These are phyloP conservation scores for Tetradesmus lagerheimii DNA, from an alignment of 139 green algal genomes.

Conservation along the genomic window DNA sequence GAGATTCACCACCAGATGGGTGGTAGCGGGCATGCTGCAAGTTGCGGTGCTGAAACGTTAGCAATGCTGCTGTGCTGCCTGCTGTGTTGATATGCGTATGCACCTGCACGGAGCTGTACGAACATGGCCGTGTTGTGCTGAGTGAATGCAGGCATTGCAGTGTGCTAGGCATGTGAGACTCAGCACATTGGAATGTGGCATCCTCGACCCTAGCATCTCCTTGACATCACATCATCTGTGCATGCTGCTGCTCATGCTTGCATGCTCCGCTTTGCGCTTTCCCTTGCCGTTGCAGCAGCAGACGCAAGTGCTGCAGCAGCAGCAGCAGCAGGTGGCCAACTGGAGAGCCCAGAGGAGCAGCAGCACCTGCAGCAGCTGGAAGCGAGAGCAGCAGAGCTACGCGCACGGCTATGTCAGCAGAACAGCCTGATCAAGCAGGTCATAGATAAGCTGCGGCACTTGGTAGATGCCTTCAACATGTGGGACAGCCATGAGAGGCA, in stretches of 20 bases:
- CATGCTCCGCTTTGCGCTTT: too few species aligned
- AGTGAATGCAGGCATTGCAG: too few species aligned
- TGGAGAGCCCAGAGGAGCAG: neutral
- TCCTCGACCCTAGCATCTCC: too few species aligned
- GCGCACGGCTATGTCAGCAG: conserved; percentile 13
- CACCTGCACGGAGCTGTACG: too few species aligned
- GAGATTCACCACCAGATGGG: neutral
- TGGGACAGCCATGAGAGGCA: conserved; percentile 53
- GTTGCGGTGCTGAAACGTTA: too few species aligned
- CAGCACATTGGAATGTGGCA: too few species aligned
- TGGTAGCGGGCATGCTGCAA: neutral
- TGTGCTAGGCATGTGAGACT: too few species aligned
- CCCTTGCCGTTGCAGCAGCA: neutral
- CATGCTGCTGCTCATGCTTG: too few species aligned
- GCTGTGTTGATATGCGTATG: neutral
- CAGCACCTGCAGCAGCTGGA: conserved; percentile 32
- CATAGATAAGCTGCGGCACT: conserved; percentile 55
- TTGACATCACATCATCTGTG: too few species aligned
- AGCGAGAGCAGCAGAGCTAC: neutral
- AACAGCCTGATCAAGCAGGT: conserved; percentile 54
- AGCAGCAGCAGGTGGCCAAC: neutral
- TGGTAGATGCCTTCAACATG: conserved; percentile 56
- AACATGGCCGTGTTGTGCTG: too few species aligned
- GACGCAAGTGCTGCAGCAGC: neutral
- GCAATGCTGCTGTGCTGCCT: too few species aligned